A percentile compares a stretch with the other conserved stretches of the same genome.
These are phyloP conservation scores for Termitomyces sp. DNA, from an alignment of 768 basidiomycete genomes.

Conservation along the genomic window DNA sequence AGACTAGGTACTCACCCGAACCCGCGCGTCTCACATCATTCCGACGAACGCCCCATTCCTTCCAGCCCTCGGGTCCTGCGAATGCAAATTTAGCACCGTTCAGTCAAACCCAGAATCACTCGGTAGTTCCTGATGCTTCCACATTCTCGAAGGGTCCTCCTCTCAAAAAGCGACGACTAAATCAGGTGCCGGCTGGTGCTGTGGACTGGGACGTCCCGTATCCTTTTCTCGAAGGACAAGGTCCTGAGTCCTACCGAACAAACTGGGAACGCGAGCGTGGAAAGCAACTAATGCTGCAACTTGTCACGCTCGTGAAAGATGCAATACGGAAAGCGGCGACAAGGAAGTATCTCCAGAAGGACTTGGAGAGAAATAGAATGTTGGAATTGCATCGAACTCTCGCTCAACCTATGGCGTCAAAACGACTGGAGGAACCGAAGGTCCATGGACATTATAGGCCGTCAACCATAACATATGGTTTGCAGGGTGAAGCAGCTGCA, in stretches of 20 bases:
- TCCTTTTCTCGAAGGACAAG: constrained; percentile 69
- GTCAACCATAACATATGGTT: constrained; percentile 26
- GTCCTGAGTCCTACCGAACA: constrained; percentile 56
- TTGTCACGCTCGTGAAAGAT: constrained; percentile 53
- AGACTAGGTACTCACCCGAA: not conserved
- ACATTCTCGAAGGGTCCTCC: constrained; percentile 16
- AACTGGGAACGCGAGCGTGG: constrained; percentile 65
- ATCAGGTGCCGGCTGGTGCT: constrained; percentile 72
- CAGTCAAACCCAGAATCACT: not conserved
- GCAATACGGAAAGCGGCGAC: constrained; percentile 60
- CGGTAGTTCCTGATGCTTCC: not conserved
- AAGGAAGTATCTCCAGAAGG: constrained; percentile 37
- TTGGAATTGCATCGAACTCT: not conserved
- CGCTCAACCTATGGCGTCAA: not conserved
- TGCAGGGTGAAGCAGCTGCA: constrained; percentile 12
- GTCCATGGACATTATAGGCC: constrained; percentile 28
- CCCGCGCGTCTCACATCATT: constrained; percentile 11
- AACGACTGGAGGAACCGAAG: constrained; percentile 10
- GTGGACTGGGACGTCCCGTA: constrained; percentile 81
- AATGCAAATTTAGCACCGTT: not conserved
- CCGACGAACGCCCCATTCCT: constrained; percentile 7
- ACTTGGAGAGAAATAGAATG: constrained; percentile 1
- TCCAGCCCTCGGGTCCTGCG: constrained; percentile 2
- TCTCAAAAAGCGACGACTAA: constrained; percentile 60
- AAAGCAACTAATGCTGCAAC: constrained; percentile 55